Conservation (phyloP, 257 asterid species). For the Parsonsia alboflavescens region DNA sequence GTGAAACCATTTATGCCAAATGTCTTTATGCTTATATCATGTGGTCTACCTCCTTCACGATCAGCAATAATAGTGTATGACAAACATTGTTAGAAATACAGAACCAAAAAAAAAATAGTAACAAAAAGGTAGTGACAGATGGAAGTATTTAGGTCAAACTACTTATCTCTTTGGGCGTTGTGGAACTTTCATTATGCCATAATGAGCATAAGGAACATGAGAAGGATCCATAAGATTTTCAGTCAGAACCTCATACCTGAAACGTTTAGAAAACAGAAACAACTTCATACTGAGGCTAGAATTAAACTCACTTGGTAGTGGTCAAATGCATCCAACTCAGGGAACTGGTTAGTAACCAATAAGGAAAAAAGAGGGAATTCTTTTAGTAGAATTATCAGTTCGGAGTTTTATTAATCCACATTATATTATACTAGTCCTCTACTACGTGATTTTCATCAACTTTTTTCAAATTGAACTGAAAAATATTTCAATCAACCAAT, state of each 20-base stretch:
- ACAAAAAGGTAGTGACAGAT: background rate
- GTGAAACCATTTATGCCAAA: constrained; percentile 52
- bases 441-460: too few species aligned
- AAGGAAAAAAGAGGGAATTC: background rate
- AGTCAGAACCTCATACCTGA: constrained; percentile 75
- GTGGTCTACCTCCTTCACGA: constrained; percentile 82
- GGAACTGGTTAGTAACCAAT: background rate
- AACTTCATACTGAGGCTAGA: background rate
- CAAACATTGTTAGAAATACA: constrained; percentile 29
- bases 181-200: constrained; percentile 58
- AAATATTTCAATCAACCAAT: background rate
- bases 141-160: constrained; percentile 21
- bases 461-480: too few species aligned
- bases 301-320: background rate
- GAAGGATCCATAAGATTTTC: constrained; percentile 99
- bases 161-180: constrained; percentile 71
- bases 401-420: background rate
- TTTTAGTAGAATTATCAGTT: background rate
- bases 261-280: constrained; percentile 6
- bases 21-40: constrained; percentile 45
- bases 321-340: background rate
- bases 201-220: constrained; percentile 91
- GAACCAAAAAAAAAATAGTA: background rate
- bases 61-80: constrained; percentile 77
- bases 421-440: background rate